A percentile compares a stretch with the other conserved stretches of the same genome.
Conservation (phyloP, 768 basidiomycete genomes). For the Flagelloscypha sp. region DNA sequence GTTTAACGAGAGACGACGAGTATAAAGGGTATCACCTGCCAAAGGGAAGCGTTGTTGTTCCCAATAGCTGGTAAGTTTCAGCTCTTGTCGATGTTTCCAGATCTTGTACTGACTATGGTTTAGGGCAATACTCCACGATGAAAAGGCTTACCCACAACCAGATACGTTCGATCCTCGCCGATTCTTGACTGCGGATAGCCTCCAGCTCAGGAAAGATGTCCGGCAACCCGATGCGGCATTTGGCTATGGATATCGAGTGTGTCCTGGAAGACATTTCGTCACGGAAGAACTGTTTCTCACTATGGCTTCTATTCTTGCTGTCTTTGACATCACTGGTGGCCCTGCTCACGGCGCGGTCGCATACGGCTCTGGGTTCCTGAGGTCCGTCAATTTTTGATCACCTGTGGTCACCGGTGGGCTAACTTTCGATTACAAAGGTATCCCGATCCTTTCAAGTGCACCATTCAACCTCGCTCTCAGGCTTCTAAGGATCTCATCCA, state of each 20-base stretch:
- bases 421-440: too few species aligned
- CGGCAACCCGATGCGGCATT: constrained; percentile 25
- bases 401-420: too few species aligned
- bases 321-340: too few species aligned
- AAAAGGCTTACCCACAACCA: constrained; percentile 23
- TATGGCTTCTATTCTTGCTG: constrained; percentile 5
- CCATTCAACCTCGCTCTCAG: too few species aligned
- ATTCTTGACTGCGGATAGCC: constrained; percentile 29
- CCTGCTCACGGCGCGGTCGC: too few species aligned
- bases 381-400: too few species aligned
- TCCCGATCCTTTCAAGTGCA: too few species aligned
- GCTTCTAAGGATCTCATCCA: too few species aligned
- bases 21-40: constrained; percentile 21
- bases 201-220: constrained; percentile 21
- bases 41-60: constrained; percentile 15
- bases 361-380: too few species aligned
- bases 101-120: background rate
- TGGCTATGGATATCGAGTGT: constrained; percentile 26
- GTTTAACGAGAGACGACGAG: constrained; percentile 15
- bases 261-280: constrained; percentile 8
- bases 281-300: constrained; percentile 5
- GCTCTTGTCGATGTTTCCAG: background rate
- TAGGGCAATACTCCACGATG: constrained; percentile 33
- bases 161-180: constrained; percentile 29
- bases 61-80: constrained; percentile 16